Conservation (phyloP, 2,329 filamentous ascomycete genomes). For the Cladosporium sp. region DNA sequence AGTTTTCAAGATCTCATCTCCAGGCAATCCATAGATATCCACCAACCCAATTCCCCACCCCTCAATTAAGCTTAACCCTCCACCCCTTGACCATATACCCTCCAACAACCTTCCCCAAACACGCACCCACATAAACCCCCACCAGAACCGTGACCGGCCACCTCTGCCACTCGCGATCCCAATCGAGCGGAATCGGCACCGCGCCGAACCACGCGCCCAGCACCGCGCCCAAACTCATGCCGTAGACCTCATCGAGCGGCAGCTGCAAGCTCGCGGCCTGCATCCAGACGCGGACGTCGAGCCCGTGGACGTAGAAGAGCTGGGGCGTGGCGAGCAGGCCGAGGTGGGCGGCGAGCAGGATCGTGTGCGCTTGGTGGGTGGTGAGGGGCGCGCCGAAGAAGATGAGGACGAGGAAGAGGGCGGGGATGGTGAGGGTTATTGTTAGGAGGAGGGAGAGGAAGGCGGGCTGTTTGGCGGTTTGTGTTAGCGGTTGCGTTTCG, state of each 20-base stretch:
- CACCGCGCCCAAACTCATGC: conserved; percentile 68
- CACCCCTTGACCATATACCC: conserved; percentile 45
- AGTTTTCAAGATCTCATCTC: no score
- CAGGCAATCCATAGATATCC: no score
- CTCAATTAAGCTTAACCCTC: conserved; percentile 38
- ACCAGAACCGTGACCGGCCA: conserved; percentile 90
- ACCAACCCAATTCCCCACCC: no score
- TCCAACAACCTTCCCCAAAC: conserved; percentile 58
- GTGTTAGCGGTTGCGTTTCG: background rate
- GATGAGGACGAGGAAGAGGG: conserved; percentile 59
- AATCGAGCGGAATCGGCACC: conserved; percentile 91
- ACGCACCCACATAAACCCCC: conserved; percentile 74
- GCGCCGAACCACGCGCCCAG: conserved; percentile 89
- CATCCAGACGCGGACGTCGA: conserved; percentile 64
- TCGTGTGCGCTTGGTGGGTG: conserved; percentile 69
- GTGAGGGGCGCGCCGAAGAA: conserved; percentile 90
- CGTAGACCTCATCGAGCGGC: conserved; percentile 79
- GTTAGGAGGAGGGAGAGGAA: conserved; percentile 62
- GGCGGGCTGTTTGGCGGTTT: conserved; percentile 48
- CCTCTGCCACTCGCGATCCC: conserved; percentile 98
- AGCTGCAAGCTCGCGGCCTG: conserved; percentile 61
- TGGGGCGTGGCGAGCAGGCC: conserved; percentile 72
- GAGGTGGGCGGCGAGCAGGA: conserved; percentile 75
- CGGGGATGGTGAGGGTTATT: conserved; percentile 49
- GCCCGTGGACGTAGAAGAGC: conserved; percentile 78